Evolutionary conservation across 116 monocot genomes (phyloP).

Genomic region (Phalaenopsis hybrid): DNA sequence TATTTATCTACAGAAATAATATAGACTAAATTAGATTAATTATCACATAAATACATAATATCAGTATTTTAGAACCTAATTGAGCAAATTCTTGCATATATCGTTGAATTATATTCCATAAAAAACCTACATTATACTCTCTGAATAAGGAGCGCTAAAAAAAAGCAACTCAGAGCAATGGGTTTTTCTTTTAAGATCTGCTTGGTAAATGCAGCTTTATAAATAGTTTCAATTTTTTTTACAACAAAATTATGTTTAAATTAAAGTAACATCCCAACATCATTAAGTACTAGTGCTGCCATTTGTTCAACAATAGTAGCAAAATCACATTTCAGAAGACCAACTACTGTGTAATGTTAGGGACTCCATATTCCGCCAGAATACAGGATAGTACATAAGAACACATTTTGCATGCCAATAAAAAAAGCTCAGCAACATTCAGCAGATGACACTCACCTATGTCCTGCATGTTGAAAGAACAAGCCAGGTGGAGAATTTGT

Average conservation of each 20-base stretch:
- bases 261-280: too few relatives aligned
- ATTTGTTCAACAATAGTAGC: too few relatives aligned
- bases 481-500: conserved; percentile 68
- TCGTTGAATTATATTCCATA: not conserved
- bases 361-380: too few relatives aligned
- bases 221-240: too few relatives aligned
- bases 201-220: too few relatives aligned
- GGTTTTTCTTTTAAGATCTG: too few relatives aligned
- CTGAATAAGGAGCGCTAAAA: not conserved
- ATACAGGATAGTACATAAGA: too few relatives aligned
- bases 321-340: not conserved
- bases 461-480: conserved; percentile 95
- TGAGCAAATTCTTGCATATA: not conserved
- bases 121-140: not conserved
- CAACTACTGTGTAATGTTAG: not conserved
- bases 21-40: not conserved
- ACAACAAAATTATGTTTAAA: too few relatives aligned
- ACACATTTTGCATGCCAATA: not conserved
- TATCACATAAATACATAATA: not conserved
- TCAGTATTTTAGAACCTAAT: not conserved
- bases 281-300: too few relatives aligned
- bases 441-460: conserved; percentile 49
- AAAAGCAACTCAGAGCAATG: not conserved
- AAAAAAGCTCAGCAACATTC: conserved; percentile 4
- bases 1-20: not conserved